A percentile compares a stretch with the other conserved stretches of the same genome.
Conservation (phyloP, 306 rosid genomes). For the Clitoria ternatea region DNA sequence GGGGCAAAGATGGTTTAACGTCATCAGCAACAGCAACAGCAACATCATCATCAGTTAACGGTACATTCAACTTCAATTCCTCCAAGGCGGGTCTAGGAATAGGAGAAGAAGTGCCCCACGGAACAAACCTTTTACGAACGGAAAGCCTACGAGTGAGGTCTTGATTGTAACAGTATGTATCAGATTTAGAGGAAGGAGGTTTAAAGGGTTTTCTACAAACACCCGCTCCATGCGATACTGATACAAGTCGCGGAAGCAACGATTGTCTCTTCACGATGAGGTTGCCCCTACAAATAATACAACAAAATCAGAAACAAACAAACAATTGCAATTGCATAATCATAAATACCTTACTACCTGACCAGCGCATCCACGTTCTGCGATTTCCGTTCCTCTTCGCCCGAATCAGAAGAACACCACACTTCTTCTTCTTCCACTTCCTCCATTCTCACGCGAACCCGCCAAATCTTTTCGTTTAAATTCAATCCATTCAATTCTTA, state of each 20-base stretch:
- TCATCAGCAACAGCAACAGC: conserved; percentile 32
- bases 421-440: conserved; percentile 46
- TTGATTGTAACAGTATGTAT: conserved; percentile 43
- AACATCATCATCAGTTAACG: not conserved
- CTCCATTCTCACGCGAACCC: conserved; percentile 22
- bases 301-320: not conserved
- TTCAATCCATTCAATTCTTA: no score
- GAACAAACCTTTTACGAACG: conserved; percentile 87
- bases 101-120: conserved; percentile 69
- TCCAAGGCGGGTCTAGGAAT: conserved; percentile 26
- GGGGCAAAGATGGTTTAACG: conserved; percentile 47
- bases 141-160: conserved; percentile 76
- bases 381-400: conserved; percentile 56
- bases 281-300: conserved; percentile 43
- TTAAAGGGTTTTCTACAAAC: conserved; percentile 88
- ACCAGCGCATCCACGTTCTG: conserved; percentile 83
- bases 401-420: conserved; percentile 50
- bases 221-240: conserved; percentile 59
- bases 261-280: conserved; percentile 77
- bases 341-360: conserved; percentile 43
- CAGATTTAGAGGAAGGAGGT: conserved; percentile 61
- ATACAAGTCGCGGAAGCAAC: conserved; percentile 77
- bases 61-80: not conserved
- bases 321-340: not conserved
- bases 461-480: conserved; percentile 16